Evolutionary conservation across 306 rosid genomes (phyloP), one percentile per base, ranked within the genome.

Genomic region (Glycyrrhiza uralensis): DNA sequence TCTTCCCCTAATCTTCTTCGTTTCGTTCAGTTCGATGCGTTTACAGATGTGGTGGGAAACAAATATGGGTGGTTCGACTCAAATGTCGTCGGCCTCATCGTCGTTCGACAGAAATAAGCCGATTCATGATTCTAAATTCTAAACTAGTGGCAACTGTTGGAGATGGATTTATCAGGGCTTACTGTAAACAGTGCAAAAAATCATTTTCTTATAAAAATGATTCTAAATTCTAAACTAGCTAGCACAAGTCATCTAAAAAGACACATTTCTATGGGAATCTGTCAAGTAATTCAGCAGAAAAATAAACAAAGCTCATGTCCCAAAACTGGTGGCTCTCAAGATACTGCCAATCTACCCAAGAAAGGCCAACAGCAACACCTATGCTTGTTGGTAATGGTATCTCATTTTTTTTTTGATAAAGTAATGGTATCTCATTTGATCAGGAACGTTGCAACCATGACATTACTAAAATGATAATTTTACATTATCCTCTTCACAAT

Each of bases 401-500:
- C n/a, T n/a, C n/a, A n/a, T n/a, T n/a, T n/a, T n/a, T n/a, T n/a
- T n/a, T n/a, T n/a, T n/a, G n/a, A n/a, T n/a, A n/a, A n/a, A n/a
- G n/a, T n/a, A n/a, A n/a, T 47, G 80, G 81, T 35, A 41, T 72
- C 57, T 52, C 85, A 66, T 82, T 94, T 81, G 90, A 94, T 75
- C 92, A 87, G 71, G 85, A 83, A 57, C 76, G 79, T 41, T 82
- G 96, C 82, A 86, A 65, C 77, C 70, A 55, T 59, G 98, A 89
- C 69, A 76, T 94, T 24, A 89, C 95, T 36, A 85, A 76, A 79
- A 91, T 94, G 98, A 81, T 91, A 46, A 83, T 94, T 58, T 75
- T 87, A 86, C 97, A 86, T 54, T 91, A 93, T 82, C 96, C 97
- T 60, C 98, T 91, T 77, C n/a, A n/a, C n/a, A n/a, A n/a, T n/a